Evolutionary conservation across 805 yeast species (phyloP), one percentile per base, ranked within the genome.

Genomic region (Lachancea kluyveri): DNA sequence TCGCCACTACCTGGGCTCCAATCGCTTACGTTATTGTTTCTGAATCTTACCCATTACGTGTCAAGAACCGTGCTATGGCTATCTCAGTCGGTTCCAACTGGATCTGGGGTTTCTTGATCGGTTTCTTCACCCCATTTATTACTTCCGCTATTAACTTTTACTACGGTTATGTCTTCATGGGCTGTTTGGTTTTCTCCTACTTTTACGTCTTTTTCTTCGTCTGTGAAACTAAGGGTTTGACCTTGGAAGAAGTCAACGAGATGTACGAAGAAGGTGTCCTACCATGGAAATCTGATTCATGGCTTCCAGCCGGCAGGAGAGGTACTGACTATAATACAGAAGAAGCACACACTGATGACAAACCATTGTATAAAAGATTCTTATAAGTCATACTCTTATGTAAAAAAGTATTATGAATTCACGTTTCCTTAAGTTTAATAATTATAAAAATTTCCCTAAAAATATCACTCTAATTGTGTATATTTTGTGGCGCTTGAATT

Each of bases 1-100:
- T 79, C 47, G 86, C 86, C 23, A 70, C 78, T 29, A 74, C 85
- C 19, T 79, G 86, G 86, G 86, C 84, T 41, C 82, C 85, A 50
- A 70, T 73, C 46, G 74, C 72, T 31, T 79, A 65, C 58, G 75
- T 75, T 39, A 74, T 78, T 45, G 70, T 75, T 21, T 70, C 85
- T 28, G 86, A 79, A 60, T 68, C 77, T 29, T 79, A 74, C 59
- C 87, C 86, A 58, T 66, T 79, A 47, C 71, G 86, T 65, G 75
- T 79, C 54, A 74, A 79, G 57, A 52, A 74, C 56, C 46, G 70
- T 56, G 75, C 70, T 44, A 61, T 62, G 61, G 72, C 74, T 36
- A 64, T 79, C 65, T 72, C 81, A 24, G 67, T 72, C 35, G 79
- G 79, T 40, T 61, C 74, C 24, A 79, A 76, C 40, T 78, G 82